A percentile compares a stretch with the other conserved stretches of the same genome.
Conservation (phyloP, 2,329 filamentous ascomycete species). For the Ophiostoma himal-ulmi region DNA sequence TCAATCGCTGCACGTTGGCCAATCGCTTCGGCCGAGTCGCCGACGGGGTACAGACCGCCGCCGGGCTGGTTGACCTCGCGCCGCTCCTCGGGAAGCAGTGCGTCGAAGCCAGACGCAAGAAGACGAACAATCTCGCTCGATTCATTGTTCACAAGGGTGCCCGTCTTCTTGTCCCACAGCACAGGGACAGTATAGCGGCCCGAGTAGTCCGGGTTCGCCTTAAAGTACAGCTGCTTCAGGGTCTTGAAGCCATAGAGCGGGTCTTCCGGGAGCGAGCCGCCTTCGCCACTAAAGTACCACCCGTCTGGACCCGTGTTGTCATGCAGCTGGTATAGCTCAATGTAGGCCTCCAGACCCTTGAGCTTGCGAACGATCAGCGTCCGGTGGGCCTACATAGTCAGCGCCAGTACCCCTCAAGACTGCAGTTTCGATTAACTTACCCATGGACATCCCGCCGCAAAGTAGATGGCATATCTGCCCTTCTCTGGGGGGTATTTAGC, state of each 20-base stretch:
- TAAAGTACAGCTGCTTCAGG: slow-evolving; percentile 65
- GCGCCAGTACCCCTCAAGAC: background rate
- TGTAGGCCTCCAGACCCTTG: slow-evolving; percentile 66
- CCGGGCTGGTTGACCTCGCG: slow-evolving; percentile 4
- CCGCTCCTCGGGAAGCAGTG: background rate
- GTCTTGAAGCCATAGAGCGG: slow-evolving; percentile 61
- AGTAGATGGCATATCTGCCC: background rate
- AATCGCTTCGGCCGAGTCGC: slow-evolving; percentile 56
- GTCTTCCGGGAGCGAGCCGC: slow-evolving; percentile 48
- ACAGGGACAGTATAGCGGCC: slow-evolving; percentile 53
- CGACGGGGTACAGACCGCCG: background rate
- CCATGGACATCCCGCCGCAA: background rate
- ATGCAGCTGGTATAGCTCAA: slow-evolving; percentile 63
- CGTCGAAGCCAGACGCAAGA: background rate
- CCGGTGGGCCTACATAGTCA: background rate
- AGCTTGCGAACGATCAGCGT: slow-evolving; percentile 39
- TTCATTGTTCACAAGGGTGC: background rate
- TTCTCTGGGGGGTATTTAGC: background rate
- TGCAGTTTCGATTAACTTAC: background rate
- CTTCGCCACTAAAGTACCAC: slow-evolving; percentile 47
- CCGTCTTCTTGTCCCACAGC: background rate
- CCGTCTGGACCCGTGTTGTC: slow-evolving; percentile 56
- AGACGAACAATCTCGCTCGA: background rate
- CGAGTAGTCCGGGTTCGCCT: slow-evolving; percentile 58
- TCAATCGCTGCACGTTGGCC: slow-evolving; percentile 57